Evolutionary conservation across 495 filamentous ascomycete species (phyloP).

Genomic region (Sporormia fimetaria): DNA sequence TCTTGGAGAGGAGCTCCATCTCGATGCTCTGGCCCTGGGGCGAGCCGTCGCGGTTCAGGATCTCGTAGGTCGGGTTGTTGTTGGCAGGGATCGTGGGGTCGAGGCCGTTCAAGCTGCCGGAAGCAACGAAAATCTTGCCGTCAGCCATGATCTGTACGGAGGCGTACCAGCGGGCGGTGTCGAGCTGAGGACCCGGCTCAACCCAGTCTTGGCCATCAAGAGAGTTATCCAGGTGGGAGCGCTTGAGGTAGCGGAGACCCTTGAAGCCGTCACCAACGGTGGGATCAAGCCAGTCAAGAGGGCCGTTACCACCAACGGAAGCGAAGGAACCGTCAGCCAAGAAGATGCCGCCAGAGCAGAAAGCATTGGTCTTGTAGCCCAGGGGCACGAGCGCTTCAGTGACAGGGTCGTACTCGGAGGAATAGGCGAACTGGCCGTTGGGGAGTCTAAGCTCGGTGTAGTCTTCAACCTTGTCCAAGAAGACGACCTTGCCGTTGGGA

Average conservation of each 20-base stretch:
- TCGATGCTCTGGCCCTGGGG: conserved; percentile 36
- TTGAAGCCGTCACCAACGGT: conserved; percentile 49
- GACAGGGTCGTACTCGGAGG: conserved; percentile 46
- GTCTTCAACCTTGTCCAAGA: conserved; percentile 54
- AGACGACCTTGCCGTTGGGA: conserved; percentile 48
- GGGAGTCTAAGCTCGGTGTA: conserved; percentile 45
- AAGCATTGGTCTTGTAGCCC: conserved; percentile 48
- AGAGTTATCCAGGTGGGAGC: conserved; percentile 39
- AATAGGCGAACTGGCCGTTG: conserved; percentile 48
- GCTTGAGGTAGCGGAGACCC: conserved; percentile 43
- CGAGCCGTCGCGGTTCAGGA: conserved; percentile 38
- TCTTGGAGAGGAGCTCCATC: conserved; percentile 43
- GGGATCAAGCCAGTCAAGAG: conserved; percentile 43
- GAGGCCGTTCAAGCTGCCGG: conserved; percentile 49
- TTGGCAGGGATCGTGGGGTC: conserved; percentile 44
- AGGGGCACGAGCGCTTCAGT: conserved; percentile 41
- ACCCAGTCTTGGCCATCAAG: conserved; percentile 43
- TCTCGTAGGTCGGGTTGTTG: conserved; percentile 56
- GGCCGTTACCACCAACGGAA: conserved; percentile 48
- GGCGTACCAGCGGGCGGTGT: conserved; percentile 48
- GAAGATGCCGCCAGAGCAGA: conserved; percentile 51
- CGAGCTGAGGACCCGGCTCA: conserved; percentile 46
- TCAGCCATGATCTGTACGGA: conserved; percentile 48
- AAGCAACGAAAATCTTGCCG: conserved; percentile 47
- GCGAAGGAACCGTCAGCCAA: conserved; percentile 45